Evolutionary conservation across 148 eudicot genomes (phyloP).

Genomic region (Fagopyrum tataricum): DNA sequence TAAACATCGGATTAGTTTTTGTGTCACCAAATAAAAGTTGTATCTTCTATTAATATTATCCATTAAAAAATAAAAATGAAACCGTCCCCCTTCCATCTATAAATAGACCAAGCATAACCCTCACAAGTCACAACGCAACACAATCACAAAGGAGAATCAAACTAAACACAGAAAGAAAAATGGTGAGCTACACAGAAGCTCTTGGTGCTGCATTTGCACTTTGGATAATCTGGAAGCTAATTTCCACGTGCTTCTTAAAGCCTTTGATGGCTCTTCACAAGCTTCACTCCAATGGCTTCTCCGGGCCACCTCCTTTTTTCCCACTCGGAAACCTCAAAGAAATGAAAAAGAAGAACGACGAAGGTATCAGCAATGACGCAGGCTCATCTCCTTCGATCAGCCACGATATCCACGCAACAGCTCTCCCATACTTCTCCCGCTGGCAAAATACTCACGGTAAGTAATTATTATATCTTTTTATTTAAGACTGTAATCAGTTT

Average conservation of each 20-base stretch:
- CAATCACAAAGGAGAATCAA: not conserved
- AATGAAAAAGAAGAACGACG: constrained; percentile 23
- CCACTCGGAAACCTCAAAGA: constrained; percentile 64
- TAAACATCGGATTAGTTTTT: no score
- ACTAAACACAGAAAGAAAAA: not conserved
- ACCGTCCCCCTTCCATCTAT: not conserved
- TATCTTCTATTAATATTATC: no score
- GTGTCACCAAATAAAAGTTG: no score
- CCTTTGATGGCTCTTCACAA: not conserved
- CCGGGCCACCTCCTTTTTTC: constrained; percentile 66
- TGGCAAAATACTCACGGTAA: constrained; percentile 81
- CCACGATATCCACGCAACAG: constrained; percentile 69
- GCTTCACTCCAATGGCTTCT: constrained; percentile 33
- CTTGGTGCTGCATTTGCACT: not conserved
- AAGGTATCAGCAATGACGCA: not conserved
- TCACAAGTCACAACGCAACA: not conserved
- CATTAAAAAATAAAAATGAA: no score
- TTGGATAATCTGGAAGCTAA: not conserved
- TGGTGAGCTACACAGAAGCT: not conserved
- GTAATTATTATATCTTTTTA: not conserved
- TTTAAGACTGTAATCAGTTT: no score
- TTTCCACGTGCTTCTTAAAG: not conserved
- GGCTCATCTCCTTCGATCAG: constrained; percentile 12
- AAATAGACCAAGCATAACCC: not conserved
- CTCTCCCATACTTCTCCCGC: constrained; percentile 68